Evolutionary conservation across 2,329 filamentous ascomycete genomes (phyloP), one percentile per base, ranked within the genome.

Genomic region (Microdochium paspali): DNA sequence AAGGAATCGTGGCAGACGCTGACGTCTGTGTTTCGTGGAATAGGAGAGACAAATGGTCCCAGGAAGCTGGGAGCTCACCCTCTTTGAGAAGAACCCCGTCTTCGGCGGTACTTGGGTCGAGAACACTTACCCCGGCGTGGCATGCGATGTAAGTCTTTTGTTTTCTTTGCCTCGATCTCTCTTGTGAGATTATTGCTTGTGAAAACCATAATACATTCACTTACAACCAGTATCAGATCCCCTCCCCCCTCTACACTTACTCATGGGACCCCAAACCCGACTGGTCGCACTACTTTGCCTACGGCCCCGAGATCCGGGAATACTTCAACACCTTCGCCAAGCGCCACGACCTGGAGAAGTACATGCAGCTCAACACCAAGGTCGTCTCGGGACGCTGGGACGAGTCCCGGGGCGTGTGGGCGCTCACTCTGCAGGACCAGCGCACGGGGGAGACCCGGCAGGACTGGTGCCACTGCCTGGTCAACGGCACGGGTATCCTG

Each of bases 401-500:
- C 46, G 71, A 72, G 49, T 50, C 58, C 2, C 57, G 56, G 12
- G 65, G 65, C 2, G 53, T 64, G 3, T 74, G 70, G 69, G 47
- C 53, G 46, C 45, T 63, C 12, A 56, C 51, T 1, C 51, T 62
- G 4, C 52, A 63, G 51, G 53, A 57, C 31, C 53, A 57, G 23
- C 39, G 3, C 57, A 52, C 40, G 53, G 56, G 26, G 46, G 10
- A 35, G 5, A 40, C 10, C 9, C 25, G 5, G 40, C 46, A 58
- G 2, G 71, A 76, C 51, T 64, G 64, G 49, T 71, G 67, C 48
- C 67, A 77, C 47, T 63, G 73, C 20, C 59, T 78, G 6, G 55
- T 76, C 35, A 75, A 74, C 50, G 72, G 66, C 15, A 60, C 62
- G 5, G 74, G 75, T 12, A 67, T 76, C 20, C 59, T 78, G 30